These are phyloP conservation scores for Lasiodiplodia sp. DNA, from an alignment of 2,329 filamentous ascomycete genomes.

Conservation along the genomic window DNA sequence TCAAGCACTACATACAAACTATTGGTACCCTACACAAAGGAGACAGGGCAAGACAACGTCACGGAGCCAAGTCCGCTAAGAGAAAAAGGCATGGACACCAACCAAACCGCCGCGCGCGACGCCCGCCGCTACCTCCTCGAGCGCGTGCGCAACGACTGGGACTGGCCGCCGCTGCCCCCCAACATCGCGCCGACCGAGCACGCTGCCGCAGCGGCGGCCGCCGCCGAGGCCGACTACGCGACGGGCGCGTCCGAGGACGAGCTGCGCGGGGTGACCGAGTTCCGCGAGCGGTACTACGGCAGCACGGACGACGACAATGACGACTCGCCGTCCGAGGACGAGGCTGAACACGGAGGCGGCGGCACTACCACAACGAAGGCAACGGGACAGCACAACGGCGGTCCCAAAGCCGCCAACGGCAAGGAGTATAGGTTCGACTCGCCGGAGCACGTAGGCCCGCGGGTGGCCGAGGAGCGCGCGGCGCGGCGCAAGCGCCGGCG, in stretches of 20 bases:
- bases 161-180: slow-evolving; percentile 43
- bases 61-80: not conserved
- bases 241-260: slow-evolving; percentile 39
- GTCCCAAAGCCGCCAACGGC: not conserved
- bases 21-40: no score
- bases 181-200: not conserved
- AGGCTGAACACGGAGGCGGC: slow-evolving; percentile 31
- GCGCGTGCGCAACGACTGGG: slow-evolving; percentile 55
- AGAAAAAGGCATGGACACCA: slow-evolving; percentile 32
- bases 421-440: slow-evolving; percentile 52
- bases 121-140: slow-evolving; percentile 52
- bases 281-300: slow-evolving; percentile 55
- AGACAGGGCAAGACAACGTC: not conserved
- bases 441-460: slow-evolving; percentile 51
- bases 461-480: slow-evolving; percentile 38
- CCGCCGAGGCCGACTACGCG: slow-evolving; percentile 40
- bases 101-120: slow-evolving; percentile 52
- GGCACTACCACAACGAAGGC: not conserved
- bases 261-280: slow-evolving; percentile 43
- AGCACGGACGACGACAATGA: slow-evolving; percentile 38
- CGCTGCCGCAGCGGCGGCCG: slow-evolving; percentile 31
- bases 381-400: slow-evolving; percentile 28
- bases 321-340: slow-evolving; percentile 34
- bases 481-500: slow-evolving; percentile 47
- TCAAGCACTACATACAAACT: not conserved